Conservation (phyloP, 2,329 filamentous ascomycete genomes). For the Zymoseptoria brevis region DNA sequence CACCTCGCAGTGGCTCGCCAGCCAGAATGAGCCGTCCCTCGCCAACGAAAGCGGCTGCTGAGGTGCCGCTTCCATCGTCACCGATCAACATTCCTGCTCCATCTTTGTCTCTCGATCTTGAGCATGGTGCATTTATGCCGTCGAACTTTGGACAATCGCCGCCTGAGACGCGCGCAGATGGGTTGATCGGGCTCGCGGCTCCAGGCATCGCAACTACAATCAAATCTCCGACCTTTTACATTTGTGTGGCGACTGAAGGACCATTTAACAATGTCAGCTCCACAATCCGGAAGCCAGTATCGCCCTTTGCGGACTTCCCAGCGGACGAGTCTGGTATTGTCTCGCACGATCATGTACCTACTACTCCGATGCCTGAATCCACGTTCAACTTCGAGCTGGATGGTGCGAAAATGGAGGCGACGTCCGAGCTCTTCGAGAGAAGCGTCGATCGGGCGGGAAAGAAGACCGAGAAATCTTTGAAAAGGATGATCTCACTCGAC, state of each 20-base stretch:
- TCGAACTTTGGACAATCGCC: constrained; percentile 9
- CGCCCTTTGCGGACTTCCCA: constrained; percentile 1
- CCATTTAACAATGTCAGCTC: neutral
- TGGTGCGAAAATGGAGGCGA: constrained; percentile 11
- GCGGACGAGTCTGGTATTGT: constrained; percentile 10
- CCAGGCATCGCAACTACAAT: constrained; percentile 1
- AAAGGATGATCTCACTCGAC: constrained; percentile 22
- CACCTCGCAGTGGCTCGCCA: constrained; percentile 4
- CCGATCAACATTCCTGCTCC: constrained; percentile 20
- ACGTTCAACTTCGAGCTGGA: constrained; percentile 16
- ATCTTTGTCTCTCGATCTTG: constrained; percentile 22
- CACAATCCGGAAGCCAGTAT: constrained; percentile 4
- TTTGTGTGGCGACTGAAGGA: constrained; percentile 7
- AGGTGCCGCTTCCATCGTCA: constrained; percentile 19
- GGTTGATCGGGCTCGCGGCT: constrained; percentile 9
- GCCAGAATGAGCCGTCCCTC: constrained; percentile 4
- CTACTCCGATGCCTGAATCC: constrained; percentile 19
- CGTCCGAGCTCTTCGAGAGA: constrained; percentile 19
- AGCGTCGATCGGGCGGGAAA: constrained; percentile 16
- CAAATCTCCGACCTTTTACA: constrained; percentile 9
- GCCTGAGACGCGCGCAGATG: constrained; percentile 3
- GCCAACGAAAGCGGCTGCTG: constrained; percentile 9
- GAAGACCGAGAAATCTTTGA: constrained; percentile 13
- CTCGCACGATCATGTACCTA: constrained; percentile 1
- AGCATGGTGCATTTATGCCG: constrained; percentile 14